A percentile compares a stretch with the other conserved stretches of the same genome.
These are phyloP conservation scores for Hanseniaspora thailandica DNA, from an alignment of 805 yeast genomes.

Conservation along the genomic window DNA sequence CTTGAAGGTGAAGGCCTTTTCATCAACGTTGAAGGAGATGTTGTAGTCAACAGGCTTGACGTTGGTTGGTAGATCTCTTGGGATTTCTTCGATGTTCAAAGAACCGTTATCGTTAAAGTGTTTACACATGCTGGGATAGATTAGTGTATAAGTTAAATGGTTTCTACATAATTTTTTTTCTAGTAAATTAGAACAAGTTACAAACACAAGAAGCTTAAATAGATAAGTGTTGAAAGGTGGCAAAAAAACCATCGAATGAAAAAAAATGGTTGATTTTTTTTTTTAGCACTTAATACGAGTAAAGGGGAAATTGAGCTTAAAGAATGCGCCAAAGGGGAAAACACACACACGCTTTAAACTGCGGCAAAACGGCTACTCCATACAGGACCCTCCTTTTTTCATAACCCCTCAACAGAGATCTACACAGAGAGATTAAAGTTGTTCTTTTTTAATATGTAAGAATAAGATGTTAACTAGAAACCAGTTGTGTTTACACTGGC, in stretches of 20 bases:
- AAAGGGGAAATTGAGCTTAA: background rate
- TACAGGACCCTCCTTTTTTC: too few relatives aligned
- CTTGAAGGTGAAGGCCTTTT: slow-evolving; percentile 45
- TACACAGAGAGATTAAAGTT: too few relatives aligned
- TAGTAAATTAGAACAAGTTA: background rate
- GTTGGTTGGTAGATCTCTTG: slow-evolving; percentile 39
- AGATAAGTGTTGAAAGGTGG: background rate
- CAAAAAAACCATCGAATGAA: background rate
- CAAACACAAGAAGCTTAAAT: background rate
- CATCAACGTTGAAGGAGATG: slow-evolving; percentile 51
- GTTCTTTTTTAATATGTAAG: too few relatives aligned
- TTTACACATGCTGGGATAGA: slow-evolving; percentile 1
- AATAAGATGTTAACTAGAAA: too few relatives aligned
- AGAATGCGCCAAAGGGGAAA: background rate
- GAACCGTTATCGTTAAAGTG: slow-evolving; percentile 12
- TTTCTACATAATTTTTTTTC: background rate
- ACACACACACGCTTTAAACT: too few relatives aligned
- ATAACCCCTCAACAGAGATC: too few relatives aligned
- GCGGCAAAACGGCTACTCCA: too few relatives aligned
- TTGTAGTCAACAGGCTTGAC: slow-evolving; percentile 69
- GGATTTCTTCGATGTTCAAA: slow-evolving; percentile 10
- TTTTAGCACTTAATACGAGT: background rate
- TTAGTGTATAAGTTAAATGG: background rate
- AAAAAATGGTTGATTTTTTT: background rate
- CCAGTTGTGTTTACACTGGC: too few relatives aligned